Base-by-base conservation (phyloP, 2,329 filamentous ascomycete genomes). In the Uncinocarpus reesii region DNA sequence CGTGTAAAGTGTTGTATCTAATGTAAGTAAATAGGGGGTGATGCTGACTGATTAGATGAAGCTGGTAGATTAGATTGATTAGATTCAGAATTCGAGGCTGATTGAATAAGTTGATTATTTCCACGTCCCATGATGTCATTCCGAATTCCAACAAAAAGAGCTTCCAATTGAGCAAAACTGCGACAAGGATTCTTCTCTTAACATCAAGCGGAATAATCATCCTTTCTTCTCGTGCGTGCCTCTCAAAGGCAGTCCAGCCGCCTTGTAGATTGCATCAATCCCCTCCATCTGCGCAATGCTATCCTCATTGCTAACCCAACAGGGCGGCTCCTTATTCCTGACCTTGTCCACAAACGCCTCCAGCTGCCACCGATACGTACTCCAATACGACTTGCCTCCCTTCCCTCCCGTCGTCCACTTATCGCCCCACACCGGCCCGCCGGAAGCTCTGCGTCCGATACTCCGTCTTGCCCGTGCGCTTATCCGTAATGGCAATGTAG, bases 391-490 rank as follows among this genome's bases (percentile, higher is more conserved):
- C 24, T 53, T 49, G 6, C 49, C 48, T 2, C 50, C 47, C 15
- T 49, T 43, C n/a, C 63, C 65, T 60, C 60, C 59, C 8, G 55
- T 63, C 5, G 55, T 63, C 35, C 42, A 51, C 8, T 53, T 52
- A 23, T 60, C 56, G 1, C 57, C 58, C 62, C 63, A 68, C 11
- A 58, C 50, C 7, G 62, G 61, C 3, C 60, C 62, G 11, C 58
- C 58, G 1, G 42, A 45, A n/a, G 42, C 55, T 59, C 49, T 61
- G 58, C 38, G 59, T 64, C 37, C 55, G 37, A 35, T 56, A 56
- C 4, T 49, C 46, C 10, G 52, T 56, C 44, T 55, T 54, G 1
- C 62, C 61, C 1, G 60, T 63, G 1, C 54, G 51, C 52, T 62
- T 60, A 18, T 60, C 57, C 1, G 46, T 57, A 37, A 65, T 53